Conservation (phyloP, 768 basidiomycete species). For the Cystofilobasidium bisporidii region DNA sequence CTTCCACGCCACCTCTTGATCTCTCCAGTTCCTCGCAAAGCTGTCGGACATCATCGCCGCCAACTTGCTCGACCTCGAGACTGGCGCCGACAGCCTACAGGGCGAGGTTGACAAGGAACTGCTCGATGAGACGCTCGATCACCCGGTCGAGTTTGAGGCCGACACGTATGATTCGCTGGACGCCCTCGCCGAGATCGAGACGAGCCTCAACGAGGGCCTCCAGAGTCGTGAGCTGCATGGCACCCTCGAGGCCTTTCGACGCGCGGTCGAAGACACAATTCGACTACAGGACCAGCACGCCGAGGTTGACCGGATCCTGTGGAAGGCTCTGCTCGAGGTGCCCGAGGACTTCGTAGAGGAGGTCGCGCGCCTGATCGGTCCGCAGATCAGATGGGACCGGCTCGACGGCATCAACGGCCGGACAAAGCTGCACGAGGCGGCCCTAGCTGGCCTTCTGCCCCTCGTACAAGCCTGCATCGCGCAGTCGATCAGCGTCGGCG, state of each 20-base stretch:
- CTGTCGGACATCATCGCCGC: slow-evolving; percentile 83
- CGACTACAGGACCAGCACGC: slow-evolving; percentile 33
- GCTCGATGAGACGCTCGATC: slow-evolving; percentile 27
- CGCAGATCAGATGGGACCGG: slow-evolving; percentile 76
- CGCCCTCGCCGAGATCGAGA: slow-evolving; percentile 79
- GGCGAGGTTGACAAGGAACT: slow-evolving; percentile 29
- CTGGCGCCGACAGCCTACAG: slow-evolving; percentile 38
- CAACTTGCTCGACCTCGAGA: slow-evolving; percentile 73
- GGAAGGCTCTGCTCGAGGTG: slow-evolving; percentile 73
- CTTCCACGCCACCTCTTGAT: no score
- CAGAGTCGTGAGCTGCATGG: slow-evolving; percentile 52
- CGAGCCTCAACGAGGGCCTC: slow-evolving; percentile 70
- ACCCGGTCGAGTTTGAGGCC: slow-evolving; percentile 30
- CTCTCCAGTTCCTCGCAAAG: slow-evolving; percentile 73
- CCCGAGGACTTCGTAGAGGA: slow-evolving; percentile 52
- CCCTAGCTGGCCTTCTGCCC: slow-evolving; percentile 64
- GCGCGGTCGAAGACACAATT: slow-evolving; percentile 36
- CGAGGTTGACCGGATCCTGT: slow-evolving; percentile 81
- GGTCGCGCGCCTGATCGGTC: slow-evolving; percentile 55
- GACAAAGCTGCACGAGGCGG: slow-evolving; percentile 85
- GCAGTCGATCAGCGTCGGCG: slow-evolving; percentile 56
- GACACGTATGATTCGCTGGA: slow-evolving; percentile 39
- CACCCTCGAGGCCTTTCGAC: slow-evolving; percentile 53
- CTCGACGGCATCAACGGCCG: slow-evolving; percentile 95
- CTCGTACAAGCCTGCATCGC: slow-evolving; percentile 73